A percentile compares a stretch with the other conserved stretches of the same genome.
Conservation (phyloP, 441 rosid genomes). For the Gossypium schwendimanii region DNA sequence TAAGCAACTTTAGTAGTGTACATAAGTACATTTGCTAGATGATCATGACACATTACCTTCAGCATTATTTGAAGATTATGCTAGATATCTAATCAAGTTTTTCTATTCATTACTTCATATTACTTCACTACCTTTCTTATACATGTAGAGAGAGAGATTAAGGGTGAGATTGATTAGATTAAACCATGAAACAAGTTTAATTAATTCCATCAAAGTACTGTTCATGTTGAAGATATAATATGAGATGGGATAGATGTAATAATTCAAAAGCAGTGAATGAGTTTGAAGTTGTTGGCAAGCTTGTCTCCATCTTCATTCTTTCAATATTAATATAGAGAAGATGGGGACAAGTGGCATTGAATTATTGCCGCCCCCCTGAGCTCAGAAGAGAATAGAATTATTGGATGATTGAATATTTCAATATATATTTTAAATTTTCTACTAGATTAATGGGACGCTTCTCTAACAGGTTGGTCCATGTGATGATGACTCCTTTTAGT, state of each 20-base stretch:
- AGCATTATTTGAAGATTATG: background rate
- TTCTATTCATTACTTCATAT: background rate
- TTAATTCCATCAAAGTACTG: background rate
- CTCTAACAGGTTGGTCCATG: slow-evolving; percentile 37
- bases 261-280: slow-evolving; percentile 7
- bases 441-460: slow-evolving; percentile 8
- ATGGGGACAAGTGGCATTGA: slow-evolving; percentile 23
- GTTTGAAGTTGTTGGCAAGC: slow-evolving; percentile 16
- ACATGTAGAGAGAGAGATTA: background rate
- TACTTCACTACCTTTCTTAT: background rate
- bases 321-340: background rate
- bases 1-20: slow-evolving; percentile 26
- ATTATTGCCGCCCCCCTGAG: slow-evolving; percentile 35
- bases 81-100: background rate
- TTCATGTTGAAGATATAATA: background rate
- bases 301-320: slow-evolving; percentile 16
- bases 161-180: background rate
- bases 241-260: slow-evolving; percentile 8
- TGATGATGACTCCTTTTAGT: slow-evolving; percentile 20
- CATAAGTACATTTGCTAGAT: slow-evolving; percentile 4
- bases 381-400: slow-evolving; percentile 23
- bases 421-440: background rate
- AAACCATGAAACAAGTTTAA: background rate
- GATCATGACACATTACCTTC: background rate
- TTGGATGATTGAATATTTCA: slow-evolving; percentile 17